Percentiles rank a stretch among this genome's conserved stretches.
Evolutionary conservation across 305 asterid species (phyloP).

Genomic region (Ilex paraguariensis): DNA sequence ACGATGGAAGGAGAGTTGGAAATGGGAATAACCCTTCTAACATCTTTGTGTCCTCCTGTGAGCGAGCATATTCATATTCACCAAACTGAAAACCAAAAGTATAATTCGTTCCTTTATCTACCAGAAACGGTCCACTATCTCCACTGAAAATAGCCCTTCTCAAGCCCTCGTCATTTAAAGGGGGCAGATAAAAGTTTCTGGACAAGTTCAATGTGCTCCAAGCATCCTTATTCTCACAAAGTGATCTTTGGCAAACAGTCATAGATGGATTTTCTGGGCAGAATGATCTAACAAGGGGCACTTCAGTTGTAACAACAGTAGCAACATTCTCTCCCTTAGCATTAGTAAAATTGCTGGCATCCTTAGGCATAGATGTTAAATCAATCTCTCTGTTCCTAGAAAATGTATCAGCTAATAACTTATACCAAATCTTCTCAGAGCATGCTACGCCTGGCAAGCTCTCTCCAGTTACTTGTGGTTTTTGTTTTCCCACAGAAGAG

Average conservation of each 20-base stretch:
- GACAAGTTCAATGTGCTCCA: slow-evolving; percentile 76
- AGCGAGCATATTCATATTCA: slow-evolving; percentile 49
- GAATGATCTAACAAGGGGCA: slow-evolving; percentile 26
- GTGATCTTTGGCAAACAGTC: slow-evolving; percentile 58
- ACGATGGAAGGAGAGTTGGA: slow-evolving; percentile 91
- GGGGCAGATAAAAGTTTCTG: slow-evolving; percentile 66
- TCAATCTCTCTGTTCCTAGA: slow-evolving; percentile 34
- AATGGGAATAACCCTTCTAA: slow-evolving; percentile 76
- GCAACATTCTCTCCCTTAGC: slow-evolving; percentile 20
- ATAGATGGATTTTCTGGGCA: slow-evolving; percentile 78
- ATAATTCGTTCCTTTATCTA: slow-evolving; percentile 54
- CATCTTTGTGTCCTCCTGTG: slow-evolving; percentile 54
- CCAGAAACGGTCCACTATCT: slow-evolving; percentile 26
- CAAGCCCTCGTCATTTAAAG: slow-evolving; percentile 74
- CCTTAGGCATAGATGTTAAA: slow-evolving; percentile 21
- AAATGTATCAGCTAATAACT: slow-evolving; percentile 54
- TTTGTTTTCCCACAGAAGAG: slow-evolving; percentile 24
- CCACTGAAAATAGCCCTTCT: slow-evolving; percentile 66
- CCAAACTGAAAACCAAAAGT: slow-evolving; percentile 61
- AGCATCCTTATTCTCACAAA: slow-evolving; percentile 45
- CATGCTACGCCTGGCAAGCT: slow-evolving; percentile 22
- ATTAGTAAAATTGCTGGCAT: slow-evolving; percentile 20
- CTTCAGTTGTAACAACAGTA: slow-evolving; percentile 24
- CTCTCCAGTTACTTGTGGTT: slow-evolving; percentile 23
- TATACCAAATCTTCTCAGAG: slow-evolving; percentile 62